Evolutionary conservation across 257 asterid species (phyloP).

Genomic region (Ilex aquifolium): DNA sequence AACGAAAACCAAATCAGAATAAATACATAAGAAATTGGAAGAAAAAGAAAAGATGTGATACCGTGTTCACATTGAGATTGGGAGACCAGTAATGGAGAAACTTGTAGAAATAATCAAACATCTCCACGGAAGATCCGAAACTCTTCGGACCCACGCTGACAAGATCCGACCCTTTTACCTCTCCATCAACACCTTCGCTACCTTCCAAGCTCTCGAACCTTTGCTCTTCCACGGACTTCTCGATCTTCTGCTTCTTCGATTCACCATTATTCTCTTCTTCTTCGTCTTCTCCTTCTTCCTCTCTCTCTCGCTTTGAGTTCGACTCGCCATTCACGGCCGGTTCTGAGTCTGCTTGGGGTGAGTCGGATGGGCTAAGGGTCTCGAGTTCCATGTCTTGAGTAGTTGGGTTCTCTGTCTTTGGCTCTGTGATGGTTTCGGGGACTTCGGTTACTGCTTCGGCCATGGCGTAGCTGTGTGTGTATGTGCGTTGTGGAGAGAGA

Average conservation of each 20-base stretch:
- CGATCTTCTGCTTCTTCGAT: conserved; percentile 43
- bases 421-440: conserved; percentile 10
- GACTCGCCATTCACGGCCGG: conserved; percentile 12
- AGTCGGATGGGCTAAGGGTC: too few relatives aligned
- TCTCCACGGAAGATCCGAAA: conserved; percentile 55
- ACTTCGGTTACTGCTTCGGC: conserved; percentile 11
- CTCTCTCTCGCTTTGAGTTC: conserved; percentile 44
- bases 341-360: conserved; percentile 9
- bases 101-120: conserved; percentile 72
- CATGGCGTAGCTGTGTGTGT: conserved; percentile 6
- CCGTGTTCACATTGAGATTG: conserved; percentile 66
- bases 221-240: conserved; percentile 19
- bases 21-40: background rate
- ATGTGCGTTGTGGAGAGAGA: background rate
- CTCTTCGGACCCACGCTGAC: conserved; percentile 56
- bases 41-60: conserved; percentile 6
- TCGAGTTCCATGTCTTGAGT: conserved; percentile 28
- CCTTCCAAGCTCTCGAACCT: conserved; percentile 5
- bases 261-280: conserved; percentile 27
- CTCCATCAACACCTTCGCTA: conserved; percentile 8
- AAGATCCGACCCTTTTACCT: conserved; percentile 17
- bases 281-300: conserved; percentile 30
- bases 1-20: background rate
- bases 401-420: conserved; percentile 8
- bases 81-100: conserved; percentile 67